Conservation (phyloP, 2,329 filamentous ascomycete genomes). For the Penicillium glabrum region DNA sequence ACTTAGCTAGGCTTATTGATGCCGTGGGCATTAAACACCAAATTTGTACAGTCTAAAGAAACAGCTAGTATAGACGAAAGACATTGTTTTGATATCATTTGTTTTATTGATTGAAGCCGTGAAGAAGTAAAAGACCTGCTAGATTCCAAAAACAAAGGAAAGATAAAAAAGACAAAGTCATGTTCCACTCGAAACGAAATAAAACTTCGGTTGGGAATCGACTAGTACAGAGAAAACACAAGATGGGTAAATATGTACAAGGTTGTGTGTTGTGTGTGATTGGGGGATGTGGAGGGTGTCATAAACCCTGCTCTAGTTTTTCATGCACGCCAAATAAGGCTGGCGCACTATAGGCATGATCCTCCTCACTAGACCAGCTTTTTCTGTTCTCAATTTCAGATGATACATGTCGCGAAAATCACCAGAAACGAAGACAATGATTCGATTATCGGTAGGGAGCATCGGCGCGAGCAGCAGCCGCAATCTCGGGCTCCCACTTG, state of each 20-base stretch:
- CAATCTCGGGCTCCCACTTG: conserved; percentile 97
- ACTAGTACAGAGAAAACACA: conserved; percentile 34
- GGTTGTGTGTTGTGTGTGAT: conserved; percentile 15
- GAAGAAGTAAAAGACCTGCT: conserved; percentile 22
- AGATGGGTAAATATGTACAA: conserved; percentile 34
- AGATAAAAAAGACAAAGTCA: conserved; percentile 26
- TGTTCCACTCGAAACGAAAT: conserved; percentile 12
- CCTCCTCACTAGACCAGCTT: conserved; percentile 5
- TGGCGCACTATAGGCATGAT: conserved; percentile 4
- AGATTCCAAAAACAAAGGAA: conserved; percentile 30
- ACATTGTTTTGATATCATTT: not conserved
- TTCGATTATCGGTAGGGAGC: conserved; percentile 75
- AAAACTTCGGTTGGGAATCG: conserved; percentile 24
- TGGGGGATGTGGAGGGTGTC: conserved; percentile 7
- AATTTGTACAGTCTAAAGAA: not conserved
- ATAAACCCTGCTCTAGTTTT: conserved; percentile 20
- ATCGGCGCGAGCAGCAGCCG: conserved; percentile 87
- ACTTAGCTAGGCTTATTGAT: not conserved
- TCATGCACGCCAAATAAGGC: conserved; percentile 9
- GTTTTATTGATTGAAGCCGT: conserved; percentile 13
- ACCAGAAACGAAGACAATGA: not conserved
- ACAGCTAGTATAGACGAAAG: not conserved
- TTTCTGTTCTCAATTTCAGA: conserved; percentile 4
- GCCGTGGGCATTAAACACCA: not conserved
- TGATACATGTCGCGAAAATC: not conserved